These are phyloP conservation scores for Urochloa ruziziensis DNA, from an alignment of 176 grass and related monocot species.

Conservation along the genomic window DNA sequence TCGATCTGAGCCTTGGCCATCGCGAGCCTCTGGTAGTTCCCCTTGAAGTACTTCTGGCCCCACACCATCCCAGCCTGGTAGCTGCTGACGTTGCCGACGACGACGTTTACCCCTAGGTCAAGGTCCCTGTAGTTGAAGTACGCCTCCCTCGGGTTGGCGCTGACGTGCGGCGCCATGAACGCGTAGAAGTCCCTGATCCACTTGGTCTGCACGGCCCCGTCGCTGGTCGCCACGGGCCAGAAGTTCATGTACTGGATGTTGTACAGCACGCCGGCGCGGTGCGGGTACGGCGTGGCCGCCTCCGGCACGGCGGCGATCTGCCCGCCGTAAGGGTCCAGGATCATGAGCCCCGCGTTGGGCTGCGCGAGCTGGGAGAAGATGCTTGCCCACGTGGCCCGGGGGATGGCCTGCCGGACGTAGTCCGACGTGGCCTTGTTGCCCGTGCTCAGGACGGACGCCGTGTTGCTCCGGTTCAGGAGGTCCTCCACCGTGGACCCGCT, in stretches of 20 bases:
- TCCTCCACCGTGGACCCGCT: slow-evolving; percentile 21
- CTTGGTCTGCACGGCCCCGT: neutral
- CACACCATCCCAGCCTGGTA: slow-evolving; percentile 42
- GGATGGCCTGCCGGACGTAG: slow-evolving; percentile 39
- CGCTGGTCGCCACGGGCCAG: neutral
- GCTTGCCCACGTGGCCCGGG: neutral
- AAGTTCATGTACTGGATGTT: slow-evolving; percentile 51
- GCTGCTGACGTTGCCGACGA: slow-evolving; percentile 22
- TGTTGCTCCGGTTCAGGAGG: slow-evolving; percentile 39
- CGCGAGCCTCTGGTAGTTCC: slow-evolving; percentile 37
- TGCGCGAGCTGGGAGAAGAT: slow-evolving; percentile 19
- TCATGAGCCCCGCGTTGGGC: slow-evolving; percentile 42
- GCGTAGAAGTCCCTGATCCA: slow-evolving; percentile 42
- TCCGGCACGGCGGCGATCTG: slow-evolving; percentile 17
- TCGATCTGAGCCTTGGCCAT: slow-evolving; percentile 34
- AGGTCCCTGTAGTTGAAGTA: slow-evolving; percentile 64
- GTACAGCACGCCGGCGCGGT: slow-evolving; percentile 47
- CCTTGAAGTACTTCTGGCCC: slow-evolving; percentile 45
- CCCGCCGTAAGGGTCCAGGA: slow-evolving; percentile 48
- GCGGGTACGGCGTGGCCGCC: slow-evolving; percentile 40
- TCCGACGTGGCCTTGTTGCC: slow-evolving; percentile 49
- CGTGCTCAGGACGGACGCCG: neutral
- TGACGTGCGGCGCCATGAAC: slow-evolving; percentile 43
- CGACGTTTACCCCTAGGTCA: slow-evolving; percentile 40
- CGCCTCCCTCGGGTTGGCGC: slow-evolving; percentile 36